Conservation (phyloP, 768 basidiomycete genomes). For the Mrakia frigida region DNA sequence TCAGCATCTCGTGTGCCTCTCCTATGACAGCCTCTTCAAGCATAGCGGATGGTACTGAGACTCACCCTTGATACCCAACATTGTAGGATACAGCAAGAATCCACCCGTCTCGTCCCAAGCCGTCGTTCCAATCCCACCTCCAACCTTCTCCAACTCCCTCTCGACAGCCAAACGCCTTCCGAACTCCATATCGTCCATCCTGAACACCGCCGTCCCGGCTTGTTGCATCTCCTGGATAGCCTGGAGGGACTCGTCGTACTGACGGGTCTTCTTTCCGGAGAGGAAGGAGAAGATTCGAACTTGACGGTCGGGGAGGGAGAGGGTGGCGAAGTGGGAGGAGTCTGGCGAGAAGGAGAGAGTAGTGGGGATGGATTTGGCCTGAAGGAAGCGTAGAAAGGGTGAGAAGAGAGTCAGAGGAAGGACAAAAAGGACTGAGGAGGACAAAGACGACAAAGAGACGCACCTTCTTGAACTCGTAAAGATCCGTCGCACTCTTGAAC, state of each 20-base stretch:
- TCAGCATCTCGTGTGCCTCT: not conserved
- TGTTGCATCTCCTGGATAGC: constrained; percentile 99
- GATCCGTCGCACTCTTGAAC: constrained; percentile 82
- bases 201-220: constrained; percentile 85
- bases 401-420: not conserved
- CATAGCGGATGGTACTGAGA: not conserved
- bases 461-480: constrained; percentile 98
- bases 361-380: constrained; percentile 89
- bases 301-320: constrained; percentile 84
- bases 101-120: constrained; percentile 97
- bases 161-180: constrained; percentile 91
- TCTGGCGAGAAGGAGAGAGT: constrained; percentile 88
- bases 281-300: constrained; percentile 90
- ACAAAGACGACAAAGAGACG: constrained; percentile 27
- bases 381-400: not conserved
- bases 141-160: constrained; percentile 69
- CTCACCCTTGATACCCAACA: constrained; percentile 91
- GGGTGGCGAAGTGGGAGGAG: constrained; percentile 81
- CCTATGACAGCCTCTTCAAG: not conserved
- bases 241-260: constrained; percentile 87
- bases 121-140: constrained; percentile 58
- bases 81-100: constrained; percentile 85
- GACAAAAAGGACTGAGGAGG: not conserved
- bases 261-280: constrained; percentile 78
- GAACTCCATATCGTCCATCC: constrained; percentile 98